Percentiles rank a stretch among this genome's conserved stretches.
These are phyloP conservation scores for Fennellomyces sp. DNA, from an alignment of 371 early-diverging fungal genomes.

Conservation along the genomic window DNA sequence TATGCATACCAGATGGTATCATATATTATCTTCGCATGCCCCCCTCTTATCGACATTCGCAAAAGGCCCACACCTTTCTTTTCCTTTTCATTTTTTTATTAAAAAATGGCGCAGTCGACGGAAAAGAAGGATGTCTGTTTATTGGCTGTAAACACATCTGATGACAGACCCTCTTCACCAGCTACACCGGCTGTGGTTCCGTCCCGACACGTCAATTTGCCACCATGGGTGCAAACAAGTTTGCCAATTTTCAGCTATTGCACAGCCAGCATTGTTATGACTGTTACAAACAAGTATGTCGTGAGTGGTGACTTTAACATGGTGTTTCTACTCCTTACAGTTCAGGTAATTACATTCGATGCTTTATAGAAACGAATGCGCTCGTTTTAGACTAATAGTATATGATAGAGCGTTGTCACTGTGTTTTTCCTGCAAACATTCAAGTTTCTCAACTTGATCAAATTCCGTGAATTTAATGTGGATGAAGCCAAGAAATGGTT, in stretches of 20 bases:
- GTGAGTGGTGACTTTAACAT: conserved; percentile 84
- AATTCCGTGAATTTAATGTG: conserved; percentile 64
- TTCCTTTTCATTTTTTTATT: neutral
- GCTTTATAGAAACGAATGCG: too few species aligned
- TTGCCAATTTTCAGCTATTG: conserved; percentile 81
- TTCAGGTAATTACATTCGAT: conserved; percentile 77
- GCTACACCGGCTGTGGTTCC: conserved; percentile 11
- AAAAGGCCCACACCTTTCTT: neutral
- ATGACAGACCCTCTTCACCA: conserved; percentile 1
- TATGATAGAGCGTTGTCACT: conserved; percentile 37
- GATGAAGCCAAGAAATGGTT: conserved; percentile 84
- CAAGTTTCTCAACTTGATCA: conserved; percentile 67
- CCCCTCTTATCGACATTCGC: neutral
- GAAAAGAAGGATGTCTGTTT: conserved; percentile 9
- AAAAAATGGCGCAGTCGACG: conserved; percentile 7
- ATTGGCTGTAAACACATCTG: conserved; percentile 10
- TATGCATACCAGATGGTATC: neutral
- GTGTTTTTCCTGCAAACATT: conserved; percentile 46
- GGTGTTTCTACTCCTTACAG: conserved; percentile 87
- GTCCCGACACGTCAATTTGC: conserved; percentile 17
- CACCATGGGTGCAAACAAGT: conserved; percentile 2
- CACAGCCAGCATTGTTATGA: conserved; percentile 85
- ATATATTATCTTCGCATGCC: neutral
- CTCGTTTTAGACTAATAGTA: too few species aligned
- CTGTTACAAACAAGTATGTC: conserved; percentile 88